Evolutionary conservation across 2,329 filamentous ascomycete genomes (phyloP), one percentile per base, ranked within the genome.

Genomic region (Alternaria arborescens): DNA sequence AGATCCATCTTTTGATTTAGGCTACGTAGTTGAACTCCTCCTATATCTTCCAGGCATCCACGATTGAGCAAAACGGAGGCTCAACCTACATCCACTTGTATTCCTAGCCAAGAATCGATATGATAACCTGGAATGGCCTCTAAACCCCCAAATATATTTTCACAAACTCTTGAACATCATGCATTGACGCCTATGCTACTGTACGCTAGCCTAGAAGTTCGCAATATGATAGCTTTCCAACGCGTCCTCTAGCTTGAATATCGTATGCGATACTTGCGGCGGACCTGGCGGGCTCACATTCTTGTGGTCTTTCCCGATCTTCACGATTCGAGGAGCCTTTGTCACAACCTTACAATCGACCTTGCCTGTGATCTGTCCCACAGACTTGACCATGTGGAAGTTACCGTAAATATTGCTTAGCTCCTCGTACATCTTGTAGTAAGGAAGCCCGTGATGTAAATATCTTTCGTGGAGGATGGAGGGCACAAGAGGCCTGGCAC

Each of bases 381-480:
- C 58, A 1, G 72, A 77, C 47, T 71, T 70, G 52, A 77, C 60
- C 5, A 38, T 34, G 11, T 51, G 28, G 54, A 78, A 78, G 26
- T 72, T 53, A 12, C 76, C 75, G 24, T 53, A 55, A 12, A 77
- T 64, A 20, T 66, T 67, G 22, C 64, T 72, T 8, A 65, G 65
- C 56, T 77, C 75, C 24, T 78, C 61, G 59, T 70, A 75, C 26
- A 74, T 55, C 4, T 67, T 59, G 68, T 72, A 83, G 71, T 82
- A 83, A 0, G 79, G 78, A 3, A 75, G 62, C 2, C 76, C 77
- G 28, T 70, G 26, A 1, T 63, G 10, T 18, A 69, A 66, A 58
- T 84, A 83, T 0, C 69, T 69, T 18, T 66, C 16, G 5, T 76
- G 72, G 5, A 71, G 68, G 52, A 83, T 67, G 0, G 81, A 81